phyloP scores from a whole-genome alignment of 2,329 filamentous ascomycete genomes.

The Endoconidiophora laricicola region DNA sequence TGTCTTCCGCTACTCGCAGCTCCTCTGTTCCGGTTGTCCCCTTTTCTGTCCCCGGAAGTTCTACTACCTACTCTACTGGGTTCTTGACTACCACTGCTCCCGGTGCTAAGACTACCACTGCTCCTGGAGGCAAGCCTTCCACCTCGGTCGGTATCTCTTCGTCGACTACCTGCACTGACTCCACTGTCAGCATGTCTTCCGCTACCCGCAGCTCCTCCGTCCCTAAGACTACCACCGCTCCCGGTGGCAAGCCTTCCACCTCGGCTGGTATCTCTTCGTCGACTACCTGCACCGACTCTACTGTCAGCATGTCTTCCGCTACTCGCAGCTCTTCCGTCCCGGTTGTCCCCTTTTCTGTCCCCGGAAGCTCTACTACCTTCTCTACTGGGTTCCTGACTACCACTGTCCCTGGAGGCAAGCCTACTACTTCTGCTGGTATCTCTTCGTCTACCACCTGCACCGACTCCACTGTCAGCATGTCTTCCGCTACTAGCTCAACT shows the following conservation, averaged over 20 bases:
- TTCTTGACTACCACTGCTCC: too few relatives aligned
- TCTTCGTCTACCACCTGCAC: not conserved
- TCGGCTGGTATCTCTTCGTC: not conserved
- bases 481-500: constrained; percentile 17
- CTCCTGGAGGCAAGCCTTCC: not conserved
- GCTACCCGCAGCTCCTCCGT: constrained; percentile 27
- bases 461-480: not conserved
- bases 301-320: too few relatives aligned
- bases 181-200: constrained; percentile 29
- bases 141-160: not conserved
- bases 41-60: not conserved
- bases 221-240: constrained; percentile 22
- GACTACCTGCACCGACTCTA: too few relatives aligned
- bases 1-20: not conserved
- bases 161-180: constrained; percentile 20
- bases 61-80: not conserved
- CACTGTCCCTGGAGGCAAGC: not conserved
- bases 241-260: constrained; percentile 20
- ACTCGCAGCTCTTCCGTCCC: not conserved
- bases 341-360: constrained; percentile 18
- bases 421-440: not conserved
- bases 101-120: not conserved
- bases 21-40: constrained; percentile 1
- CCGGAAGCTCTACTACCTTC: constrained; percentile 20
- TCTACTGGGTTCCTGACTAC: not conserved